These are phyloP conservation scores for Aspergillus indologenus DNA, from an alignment of 495 filamentous ascomycete genomes.

Conservation along the genomic window DNA sequence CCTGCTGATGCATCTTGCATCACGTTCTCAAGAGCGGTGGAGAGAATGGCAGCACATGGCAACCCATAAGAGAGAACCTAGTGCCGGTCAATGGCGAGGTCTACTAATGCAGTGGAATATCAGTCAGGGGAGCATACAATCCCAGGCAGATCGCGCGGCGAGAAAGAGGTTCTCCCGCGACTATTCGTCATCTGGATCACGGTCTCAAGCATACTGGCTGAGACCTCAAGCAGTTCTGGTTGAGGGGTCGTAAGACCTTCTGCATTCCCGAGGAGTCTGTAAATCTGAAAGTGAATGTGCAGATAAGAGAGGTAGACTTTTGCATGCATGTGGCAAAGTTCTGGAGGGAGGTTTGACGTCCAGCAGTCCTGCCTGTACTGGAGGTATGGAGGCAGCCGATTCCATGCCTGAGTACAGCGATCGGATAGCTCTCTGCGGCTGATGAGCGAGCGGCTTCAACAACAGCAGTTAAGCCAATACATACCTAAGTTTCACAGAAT, in stretches of 20 bases:
- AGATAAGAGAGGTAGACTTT: neutral
- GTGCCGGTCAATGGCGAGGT: neutral
- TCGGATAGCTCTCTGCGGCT: neutral
- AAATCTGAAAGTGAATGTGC: neutral
- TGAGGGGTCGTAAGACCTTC: neutral
- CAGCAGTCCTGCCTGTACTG: neutral
- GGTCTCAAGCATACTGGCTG: neutral
- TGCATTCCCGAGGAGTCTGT: neutral
- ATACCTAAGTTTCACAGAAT: neutral
- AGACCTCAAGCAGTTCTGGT: neutral
- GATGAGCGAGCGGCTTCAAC: neutral
- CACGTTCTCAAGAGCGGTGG: neutral
- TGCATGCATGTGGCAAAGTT: neutral
- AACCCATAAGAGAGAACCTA: neutral
- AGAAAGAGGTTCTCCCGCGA: neutral
- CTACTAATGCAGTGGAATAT: neutral
- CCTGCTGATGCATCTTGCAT: neutral
- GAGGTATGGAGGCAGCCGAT: neutral
- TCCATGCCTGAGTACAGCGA: neutral
- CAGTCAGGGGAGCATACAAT: neutral
- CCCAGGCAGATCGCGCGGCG: neutral
- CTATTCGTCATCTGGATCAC: neutral
- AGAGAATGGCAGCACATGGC: neutral
- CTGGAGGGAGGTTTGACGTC: neutral
- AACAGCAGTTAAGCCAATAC: neutral